Evolutionary conservation across 805 yeast species (phyloP).

Genomic region (Zygosaccharomyces lentus): DNA sequence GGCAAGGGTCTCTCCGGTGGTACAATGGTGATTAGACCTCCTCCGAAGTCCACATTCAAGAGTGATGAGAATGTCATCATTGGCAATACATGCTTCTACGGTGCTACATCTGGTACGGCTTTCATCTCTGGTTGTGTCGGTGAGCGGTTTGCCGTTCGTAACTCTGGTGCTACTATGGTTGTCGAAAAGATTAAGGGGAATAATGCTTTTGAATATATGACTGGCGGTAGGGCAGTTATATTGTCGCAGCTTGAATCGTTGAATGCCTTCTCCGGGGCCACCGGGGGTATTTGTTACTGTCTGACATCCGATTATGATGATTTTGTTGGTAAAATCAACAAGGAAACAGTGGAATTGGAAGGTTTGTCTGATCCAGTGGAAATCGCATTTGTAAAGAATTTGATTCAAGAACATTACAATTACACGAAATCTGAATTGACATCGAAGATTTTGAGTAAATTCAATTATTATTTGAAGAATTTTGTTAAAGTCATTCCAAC

Average conservation of each 20-base stretch:
- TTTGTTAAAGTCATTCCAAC: slow-evolving; percentile 90
- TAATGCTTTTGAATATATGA: slow-evolving; percentile 99
- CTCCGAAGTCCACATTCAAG: slow-evolving; percentile 73
- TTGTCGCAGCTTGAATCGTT: slow-evolving; percentile 88
- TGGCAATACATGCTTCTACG: slow-evolving; percentile 96
- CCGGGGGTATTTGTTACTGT: slow-evolving; percentile 98
- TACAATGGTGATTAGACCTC: slow-evolving; percentile 86
- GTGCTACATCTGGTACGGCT: slow-evolving; percentile 94
- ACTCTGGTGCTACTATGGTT: slow-evolving; percentile 96
- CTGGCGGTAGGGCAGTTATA: slow-evolving; percentile 96
- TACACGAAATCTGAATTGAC: slow-evolving; percentile 93
- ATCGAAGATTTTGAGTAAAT: slow-evolving; percentile 72
- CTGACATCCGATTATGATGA: slow-evolving; percentile 88
- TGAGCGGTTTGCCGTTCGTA: slow-evolving; percentile 96
- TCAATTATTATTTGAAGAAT: slow-evolving; percentile 81
- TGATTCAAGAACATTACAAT: slow-evolving; percentile 92
- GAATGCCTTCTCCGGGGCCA: slow-evolving; percentile 90
- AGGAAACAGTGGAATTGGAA: slow-evolving; percentile 75
- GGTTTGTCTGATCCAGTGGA: slow-evolving; percentile 80
- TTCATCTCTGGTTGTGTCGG: slow-evolving; percentile 97
- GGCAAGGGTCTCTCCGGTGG: slow-evolving; percentile 98
- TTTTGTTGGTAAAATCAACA: slow-evolving; percentile 73
- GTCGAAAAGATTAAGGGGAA: slow-evolving; percentile 93
- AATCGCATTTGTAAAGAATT: slow-evolving; percentile 87
- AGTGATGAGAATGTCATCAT: slow-evolving; percentile 95